Evolutionary conservation across 768 basidiomycete genomes (phyloP), one percentile per base, ranked within the genome.

Genomic region (Tylopilus subfusipes): DNA sequence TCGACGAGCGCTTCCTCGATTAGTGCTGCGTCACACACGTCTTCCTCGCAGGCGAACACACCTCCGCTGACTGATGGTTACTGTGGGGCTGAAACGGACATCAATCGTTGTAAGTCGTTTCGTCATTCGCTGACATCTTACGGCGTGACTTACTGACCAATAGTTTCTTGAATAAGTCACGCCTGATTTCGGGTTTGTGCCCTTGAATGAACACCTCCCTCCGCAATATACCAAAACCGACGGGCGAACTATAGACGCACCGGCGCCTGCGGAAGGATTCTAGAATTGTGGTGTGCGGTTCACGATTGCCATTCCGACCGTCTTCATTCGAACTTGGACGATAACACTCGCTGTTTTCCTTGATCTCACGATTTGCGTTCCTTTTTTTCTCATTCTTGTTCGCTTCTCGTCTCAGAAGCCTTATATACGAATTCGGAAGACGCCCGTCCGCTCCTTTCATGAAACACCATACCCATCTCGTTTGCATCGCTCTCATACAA

Each of bases 161-260:
- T 66, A 75, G 72, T 76, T 70, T 72, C 64, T 65, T 70, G 63
- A 70, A 70, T 52, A 69, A 65, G 88, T 86, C 81, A 87, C 88
- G 65, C 88, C 88, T 72, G 88, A 90, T 78, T 90, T 88, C 76
- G 89, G 86, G 56, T 90, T 83, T 74, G 87, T 90, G 66, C 78
- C 80, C 64, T 86, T 90, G 86, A 88, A 84, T 71, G 88, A 88
- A 68, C 85, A 89, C 65, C 71, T 88, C 53, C 79, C 82, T 50
- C 76, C 78, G 62, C 78, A 82, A 62, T 85, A 84, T 76, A 78
- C 73, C 73, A 85, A 86, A 57, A 64, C 70, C 77, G 55, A 64
- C 77, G 42, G 77, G 77, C 59, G 82, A 80, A 63, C 77, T 79
- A 64, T 83, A 72, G 67, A 67, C 53, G 61, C 55, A 38, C 60